phyloP scores from a whole-genome alignment of 495 filamentous ascomycete genomes.

The Delitschia confertaspora region DNA sequence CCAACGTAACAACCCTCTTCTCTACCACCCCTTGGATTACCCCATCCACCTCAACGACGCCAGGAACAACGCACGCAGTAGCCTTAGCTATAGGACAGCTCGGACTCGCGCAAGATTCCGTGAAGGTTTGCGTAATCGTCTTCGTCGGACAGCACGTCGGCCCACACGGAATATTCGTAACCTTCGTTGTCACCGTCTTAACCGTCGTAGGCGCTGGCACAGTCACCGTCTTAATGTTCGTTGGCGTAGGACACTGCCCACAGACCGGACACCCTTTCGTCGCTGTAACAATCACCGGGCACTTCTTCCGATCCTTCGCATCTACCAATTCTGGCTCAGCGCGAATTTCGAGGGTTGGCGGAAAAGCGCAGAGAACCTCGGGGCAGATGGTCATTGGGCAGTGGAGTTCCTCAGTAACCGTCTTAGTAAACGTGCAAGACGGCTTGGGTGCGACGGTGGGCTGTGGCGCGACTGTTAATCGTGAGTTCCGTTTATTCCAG shows the following conservation, averaged over 20 bases:
- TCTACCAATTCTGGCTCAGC: too few species aligned
- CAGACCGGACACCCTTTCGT: conserved; percentile 10
- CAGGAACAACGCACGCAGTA: too few species aligned
- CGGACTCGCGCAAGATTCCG: too few species aligned
- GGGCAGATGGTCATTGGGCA: conserved; percentile 13
- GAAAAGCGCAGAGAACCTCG: background rate
- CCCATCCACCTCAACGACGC: too few species aligned
- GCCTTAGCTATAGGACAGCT: too few species aligned
- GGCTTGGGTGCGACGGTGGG: conserved; percentile 7
- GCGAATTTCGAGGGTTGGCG: background rate
- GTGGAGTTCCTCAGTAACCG: background rate
- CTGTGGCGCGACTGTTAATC: background rate
- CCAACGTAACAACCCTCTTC: too few species aligned
- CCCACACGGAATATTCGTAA: too few species aligned
- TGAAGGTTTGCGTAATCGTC: too few species aligned
- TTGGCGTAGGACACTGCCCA: background rate
- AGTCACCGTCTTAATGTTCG: conserved; percentile 1
- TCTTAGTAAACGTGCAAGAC: conserved; percentile 5
- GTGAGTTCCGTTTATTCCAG: conserved; percentile 11
- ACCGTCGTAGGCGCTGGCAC: too few species aligned
- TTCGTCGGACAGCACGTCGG: too few species aligned
- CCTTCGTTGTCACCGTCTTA: too few species aligned
- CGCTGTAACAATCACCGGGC: conserved; percentile 10
- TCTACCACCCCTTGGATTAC: too few species aligned
- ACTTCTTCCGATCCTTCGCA: conserved; percentile 2